Evolutionary conservation across 2,329 filamentous ascomycete species (phyloP).

Genomic region (Colletotrichum destructivum): DNA sequence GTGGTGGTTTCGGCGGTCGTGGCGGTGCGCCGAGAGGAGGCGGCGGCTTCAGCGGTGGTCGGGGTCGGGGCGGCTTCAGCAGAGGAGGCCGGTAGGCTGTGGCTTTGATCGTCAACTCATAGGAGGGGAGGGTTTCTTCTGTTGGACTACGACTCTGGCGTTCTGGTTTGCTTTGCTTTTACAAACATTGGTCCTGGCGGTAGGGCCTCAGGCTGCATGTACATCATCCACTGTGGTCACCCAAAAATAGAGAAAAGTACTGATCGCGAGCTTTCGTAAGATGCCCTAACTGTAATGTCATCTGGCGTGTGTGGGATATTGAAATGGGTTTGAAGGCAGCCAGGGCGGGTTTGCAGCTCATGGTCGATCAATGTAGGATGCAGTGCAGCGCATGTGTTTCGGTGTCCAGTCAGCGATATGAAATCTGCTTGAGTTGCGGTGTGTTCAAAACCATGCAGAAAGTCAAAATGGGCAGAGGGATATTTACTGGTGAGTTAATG

Average conservation of each 20-base stretch:
- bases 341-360: neutral
- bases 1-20: constrained; percentile 47
- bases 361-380: neutral
- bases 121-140: constrained; percentile 37
- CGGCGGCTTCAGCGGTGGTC: constrained; percentile 35
- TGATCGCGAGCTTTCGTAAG: constrained; percentile 14
- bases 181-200: constrained; percentile 30
- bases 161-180: constrained; percentile 42
- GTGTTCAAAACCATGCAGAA: neutral
- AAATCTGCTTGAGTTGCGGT: neutral
- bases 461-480: neutral
- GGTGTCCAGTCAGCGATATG: neutral
- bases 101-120: constrained; percentile 11
- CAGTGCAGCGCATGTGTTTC: neutral
- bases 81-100: constrained; percentile 37
- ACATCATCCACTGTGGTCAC: constrained; percentile 40
- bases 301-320: too few species aligned
- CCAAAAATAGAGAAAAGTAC: constrained; percentile 31
- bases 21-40: constrained; percentile 45
- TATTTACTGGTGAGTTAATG: neutral
- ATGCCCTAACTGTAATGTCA: neutral
- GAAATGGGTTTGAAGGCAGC: too few species aligned
- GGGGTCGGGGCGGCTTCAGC: constrained; percentile 43
- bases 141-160: constrained; percentile 41
- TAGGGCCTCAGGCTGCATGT: constrained; percentile 38